These are phyloP conservation scores for Aureococcus anophagefferens DNA, from an alignment of 108 stramenopile species.

Conservation along the genomic window DNA sequence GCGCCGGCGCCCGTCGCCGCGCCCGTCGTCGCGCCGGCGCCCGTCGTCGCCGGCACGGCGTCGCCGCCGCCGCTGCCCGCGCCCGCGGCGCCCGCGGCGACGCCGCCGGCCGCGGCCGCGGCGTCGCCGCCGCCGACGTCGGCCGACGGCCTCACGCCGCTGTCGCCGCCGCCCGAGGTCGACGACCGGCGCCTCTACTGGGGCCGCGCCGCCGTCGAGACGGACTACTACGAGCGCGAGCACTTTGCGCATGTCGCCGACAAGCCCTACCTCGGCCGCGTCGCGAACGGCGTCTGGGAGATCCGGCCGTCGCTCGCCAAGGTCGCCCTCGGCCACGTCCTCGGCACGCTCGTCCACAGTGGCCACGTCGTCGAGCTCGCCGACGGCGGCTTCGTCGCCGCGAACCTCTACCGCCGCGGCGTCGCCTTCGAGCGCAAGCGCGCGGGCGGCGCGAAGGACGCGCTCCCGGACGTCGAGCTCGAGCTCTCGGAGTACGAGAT, in stretches of 20 bases:
- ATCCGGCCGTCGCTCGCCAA: neutral
- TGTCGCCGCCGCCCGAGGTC: too few relatives aligned
- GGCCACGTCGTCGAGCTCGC: neutral
- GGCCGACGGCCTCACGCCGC: too few relatives aligned
- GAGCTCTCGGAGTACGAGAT: neutral
- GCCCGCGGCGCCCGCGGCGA: too few relatives aligned
- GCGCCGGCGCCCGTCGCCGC: neutral
- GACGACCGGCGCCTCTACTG: neutral
- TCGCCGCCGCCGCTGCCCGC: too few relatives aligned
- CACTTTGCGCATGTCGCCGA: neutral
- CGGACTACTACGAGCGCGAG: neutral
- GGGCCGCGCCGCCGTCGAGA: neutral
- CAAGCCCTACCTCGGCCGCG: neutral
- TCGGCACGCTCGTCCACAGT: neutral
- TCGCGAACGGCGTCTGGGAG: neutral
- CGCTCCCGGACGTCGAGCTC: neutral
- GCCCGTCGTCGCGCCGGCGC: neutral
- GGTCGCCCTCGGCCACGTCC: neutral
- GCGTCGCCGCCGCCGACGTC: too few relatives aligned
- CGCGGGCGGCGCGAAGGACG: neutral
- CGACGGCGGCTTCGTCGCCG: neutral
- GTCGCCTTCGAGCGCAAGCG: neutral
- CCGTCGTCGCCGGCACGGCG: neutral
- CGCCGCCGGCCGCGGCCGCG: too few relatives aligned
- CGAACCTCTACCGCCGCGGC: neutral